These are phyloP conservation scores for Termitomyces sp. DNA, from an alignment of 768 basidiomycete genomes.

Conservation along the genomic window DNA sequence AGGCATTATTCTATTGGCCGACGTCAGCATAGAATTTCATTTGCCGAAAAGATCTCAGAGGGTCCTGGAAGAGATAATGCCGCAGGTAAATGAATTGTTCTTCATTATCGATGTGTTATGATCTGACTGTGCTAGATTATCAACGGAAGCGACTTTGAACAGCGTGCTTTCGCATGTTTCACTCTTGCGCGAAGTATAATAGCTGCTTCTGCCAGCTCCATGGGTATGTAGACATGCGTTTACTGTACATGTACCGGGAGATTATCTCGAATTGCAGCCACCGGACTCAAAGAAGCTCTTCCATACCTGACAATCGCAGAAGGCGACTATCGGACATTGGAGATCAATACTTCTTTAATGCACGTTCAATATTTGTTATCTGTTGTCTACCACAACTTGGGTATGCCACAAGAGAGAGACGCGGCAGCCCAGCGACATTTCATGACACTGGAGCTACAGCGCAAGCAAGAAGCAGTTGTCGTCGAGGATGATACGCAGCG, in stretches of 20 bases:
- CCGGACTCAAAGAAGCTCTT: slow-evolving; percentile 54
- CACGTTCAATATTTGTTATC: slow-evolving; percentile 75
- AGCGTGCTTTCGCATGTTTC: slow-evolving; percentile 72
- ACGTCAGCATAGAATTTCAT: slow-evolving; percentile 74
- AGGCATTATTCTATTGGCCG: slow-evolving; percentile 71
- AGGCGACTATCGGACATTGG: slow-evolving; percentile 57
- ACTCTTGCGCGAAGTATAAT: slow-evolving; percentile 75
- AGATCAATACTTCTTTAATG: slow-evolving; percentile 56
- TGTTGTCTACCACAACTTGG: slow-evolving; percentile 71
- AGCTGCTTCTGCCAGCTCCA: slow-evolving; percentile 44
- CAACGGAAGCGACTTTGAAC: slow-evolving; percentile 70
- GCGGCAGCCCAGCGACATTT: slow-evolving; percentile 49
- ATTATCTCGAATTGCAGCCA: slow-evolving; percentile 25
- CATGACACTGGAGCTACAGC: slow-evolving; percentile 39
- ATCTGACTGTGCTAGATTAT: slow-evolving; percentile 48
- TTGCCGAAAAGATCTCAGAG: slow-evolving; percentile 64
- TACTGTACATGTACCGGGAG: background rate
- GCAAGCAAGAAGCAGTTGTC: slow-evolving; percentile 39
- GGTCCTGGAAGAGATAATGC: slow-evolving; percentile 77
- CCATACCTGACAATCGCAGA: slow-evolving; percentile 63
- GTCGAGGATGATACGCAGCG: slow-evolving; percentile 53
- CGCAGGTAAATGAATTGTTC: slow-evolving; percentile 52
- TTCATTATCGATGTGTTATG: background rate
- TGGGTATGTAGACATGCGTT: slow-evolving; percentile 32
- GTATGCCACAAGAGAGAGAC: slow-evolving; percentile 53